Evolutionary conservation across 1,139 yeast species (phyloP).

Genomic region (Geotrichum candidum): DNA sequence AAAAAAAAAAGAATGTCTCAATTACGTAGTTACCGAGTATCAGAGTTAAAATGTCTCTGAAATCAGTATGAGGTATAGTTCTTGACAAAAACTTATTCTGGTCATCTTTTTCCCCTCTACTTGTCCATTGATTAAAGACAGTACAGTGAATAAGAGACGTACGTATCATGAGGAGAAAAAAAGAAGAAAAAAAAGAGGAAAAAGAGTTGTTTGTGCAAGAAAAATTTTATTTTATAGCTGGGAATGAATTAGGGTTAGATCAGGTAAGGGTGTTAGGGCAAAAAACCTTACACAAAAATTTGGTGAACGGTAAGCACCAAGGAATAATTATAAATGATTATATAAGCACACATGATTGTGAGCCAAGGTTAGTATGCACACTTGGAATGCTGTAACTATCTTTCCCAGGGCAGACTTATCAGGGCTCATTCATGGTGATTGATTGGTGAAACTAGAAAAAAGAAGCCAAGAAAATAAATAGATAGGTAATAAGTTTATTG

Average conservation of each 20-base stretch:
- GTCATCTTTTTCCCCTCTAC: constrained; percentile 13
- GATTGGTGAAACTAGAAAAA: too few species aligned
- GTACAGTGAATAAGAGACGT: constrained; percentile 13
- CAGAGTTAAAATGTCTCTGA: constrained; percentile 1
- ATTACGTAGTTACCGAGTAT: constrained; percentile 4
- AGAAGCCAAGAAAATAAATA: too few species aligned
- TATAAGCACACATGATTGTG: too few species aligned
- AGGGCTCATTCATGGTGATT: too few species aligned
- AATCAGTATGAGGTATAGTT: constrained; percentile 8
- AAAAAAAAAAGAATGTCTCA: constrained; percentile 2
- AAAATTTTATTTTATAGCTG: not conserved
- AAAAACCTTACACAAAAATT: not conserved
- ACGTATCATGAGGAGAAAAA: constrained; percentile 6
- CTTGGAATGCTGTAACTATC: too few species aligned
- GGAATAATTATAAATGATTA: too few species aligned
- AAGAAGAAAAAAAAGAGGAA: not conserved
- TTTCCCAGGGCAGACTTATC: too few species aligned
- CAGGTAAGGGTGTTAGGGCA: not conserved
- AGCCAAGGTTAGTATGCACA: too few species aligned
- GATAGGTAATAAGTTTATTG: too few species aligned
- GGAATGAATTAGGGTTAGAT: not conserved
- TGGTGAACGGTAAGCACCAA: too few species aligned
- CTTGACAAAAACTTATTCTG: not conserved
- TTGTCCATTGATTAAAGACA: constrained; percentile 2
- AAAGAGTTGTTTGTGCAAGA: not conserved